Evolutionary conservation across 2,329 filamentous ascomycete genomes (phyloP).

Genomic region (Fusarium gaditjirri): DNA sequence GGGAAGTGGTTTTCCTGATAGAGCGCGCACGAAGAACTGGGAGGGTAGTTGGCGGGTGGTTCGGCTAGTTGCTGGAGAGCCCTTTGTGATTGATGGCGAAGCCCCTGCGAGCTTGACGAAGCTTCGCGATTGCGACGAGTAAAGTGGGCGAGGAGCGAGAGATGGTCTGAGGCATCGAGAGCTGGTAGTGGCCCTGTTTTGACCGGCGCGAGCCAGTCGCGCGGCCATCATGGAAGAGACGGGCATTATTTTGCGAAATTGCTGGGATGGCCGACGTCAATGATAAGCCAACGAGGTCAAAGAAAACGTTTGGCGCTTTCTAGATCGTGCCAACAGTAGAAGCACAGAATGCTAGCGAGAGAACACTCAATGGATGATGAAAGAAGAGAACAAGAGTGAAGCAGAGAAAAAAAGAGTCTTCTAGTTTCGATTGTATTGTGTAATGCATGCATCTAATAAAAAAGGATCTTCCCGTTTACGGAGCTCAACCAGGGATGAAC

Average conservation of each 20-base stretch:
- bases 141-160: conserved; percentile 20
- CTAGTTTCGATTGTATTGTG: conserved; percentile 18
- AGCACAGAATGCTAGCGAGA: not conserved
- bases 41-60: conserved; percentile 28
- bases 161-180: conserved; percentile 27
- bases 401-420: not conserved
- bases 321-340: conserved; percentile 25
- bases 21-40: conserved; percentile 49
- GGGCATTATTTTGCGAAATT: conserved; percentile 30
- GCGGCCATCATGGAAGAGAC: conserved; percentile 38
- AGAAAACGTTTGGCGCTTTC: not conserved
- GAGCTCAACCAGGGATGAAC: conserved; percentile 26
- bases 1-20: conserved; percentile 65
- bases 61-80: conserved; percentile 7
- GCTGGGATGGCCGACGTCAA: conserved; percentile 6
- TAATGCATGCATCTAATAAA: conserved; percentile 11
- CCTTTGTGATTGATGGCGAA: conserved; percentile 22
- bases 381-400: conserved; percentile 1
- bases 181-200: conserved; percentile 14
- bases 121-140: conserved; percentile 25
- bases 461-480: conserved; percentile 29
- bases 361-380: conserved; percentile 16
- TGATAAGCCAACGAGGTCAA: not conserved
- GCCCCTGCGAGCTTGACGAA: conserved; percentile 38
- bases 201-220: conserved; percentile 40